Conservation (phyloP, 768 basidiomycete genomes). For the Phaeotremella skinneri region DNA sequence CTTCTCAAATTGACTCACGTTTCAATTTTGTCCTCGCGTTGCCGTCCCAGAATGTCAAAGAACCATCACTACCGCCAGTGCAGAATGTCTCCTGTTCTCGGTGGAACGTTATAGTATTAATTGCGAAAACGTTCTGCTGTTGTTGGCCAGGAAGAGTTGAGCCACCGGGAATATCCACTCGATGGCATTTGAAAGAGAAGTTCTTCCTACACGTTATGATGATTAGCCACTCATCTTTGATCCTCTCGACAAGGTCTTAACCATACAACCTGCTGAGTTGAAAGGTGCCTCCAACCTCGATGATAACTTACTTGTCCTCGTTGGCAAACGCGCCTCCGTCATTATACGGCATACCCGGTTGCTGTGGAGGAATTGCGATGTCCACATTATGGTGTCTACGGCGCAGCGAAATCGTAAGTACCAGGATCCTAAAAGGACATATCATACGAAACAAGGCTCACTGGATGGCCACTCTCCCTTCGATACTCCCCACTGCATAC, state of each 20-base stretch:
- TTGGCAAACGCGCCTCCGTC: neutral
- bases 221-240: conserved; percentile 2
- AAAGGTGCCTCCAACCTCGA: neutral
- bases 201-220: conserved; percentile 58
- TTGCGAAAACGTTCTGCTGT: conserved; percentile 71
- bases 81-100: conserved; percentile 80
- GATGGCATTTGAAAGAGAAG: conserved; percentile 73
- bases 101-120: conserved; percentile 84
- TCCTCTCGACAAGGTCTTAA: conserved; percentile 3
- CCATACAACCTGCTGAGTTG: too few species aligned
- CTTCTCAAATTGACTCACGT: conserved; percentile 56
- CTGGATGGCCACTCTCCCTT: conserved; percentile 90
- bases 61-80: conserved; percentile 61
- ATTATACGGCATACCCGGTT: neutral
- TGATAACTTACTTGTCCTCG: neutral
- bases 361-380: neutral
- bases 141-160: conserved; percentile 60
- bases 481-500: conserved; percentile 54
- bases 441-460: conserved; percentile 61
- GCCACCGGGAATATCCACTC: conserved; percentile 52
- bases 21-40: conserved; percentile 84
- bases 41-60: conserved; percentile 48
- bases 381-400: neutral
- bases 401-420: neutral
- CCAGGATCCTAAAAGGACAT: neutral